phyloP scores from a whole-genome alignment of 2,329 filamentous ascomycete species.

The Domatiomyces catenatus region DNA sequence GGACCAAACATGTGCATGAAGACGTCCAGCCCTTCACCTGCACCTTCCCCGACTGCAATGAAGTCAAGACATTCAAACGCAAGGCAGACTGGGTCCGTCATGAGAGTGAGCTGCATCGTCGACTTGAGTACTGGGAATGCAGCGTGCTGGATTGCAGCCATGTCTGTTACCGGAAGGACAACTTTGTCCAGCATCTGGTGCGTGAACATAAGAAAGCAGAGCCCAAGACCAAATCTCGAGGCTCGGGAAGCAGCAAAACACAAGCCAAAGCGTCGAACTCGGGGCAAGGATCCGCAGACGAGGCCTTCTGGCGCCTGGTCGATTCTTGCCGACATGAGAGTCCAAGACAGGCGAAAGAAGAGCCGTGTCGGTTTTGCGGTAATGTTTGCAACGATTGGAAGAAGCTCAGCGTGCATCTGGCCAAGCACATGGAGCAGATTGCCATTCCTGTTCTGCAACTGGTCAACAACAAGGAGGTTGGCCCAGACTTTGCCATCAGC shows the following conservation, averaged over 20 bases:
- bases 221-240: slow-evolving; percentile 59
- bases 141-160: slow-evolving; percentile 67
- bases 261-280: slow-evolving; percentile 10
- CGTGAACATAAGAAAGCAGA: slow-evolving; percentile 79
- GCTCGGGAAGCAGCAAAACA: slow-evolving; percentile 48
- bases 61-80: slow-evolving; percentile 83
- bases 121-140: slow-evolving; percentile 83
- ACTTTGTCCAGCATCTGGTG: slow-evolving; percentile 83
- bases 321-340: slow-evolving; percentile 64
- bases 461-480: slow-evolving; percentile 28
- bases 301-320: slow-evolving; percentile 61
- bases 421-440: slow-evolving; percentile 88
- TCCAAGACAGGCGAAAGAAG: slow-evolving; percentile 47
- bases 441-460: slow-evolving; percentile 59
- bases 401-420: slow-evolving; percentile 82
- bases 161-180: slow-evolving; percentile 73
- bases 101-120: slow-evolving; percentile 79
- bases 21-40: slow-evolving; percentile 89
- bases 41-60: slow-evolving; percentile 67
- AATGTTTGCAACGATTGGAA: slow-evolving; percentile 74
- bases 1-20: slow-evolving; percentile 92
- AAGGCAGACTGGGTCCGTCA: slow-evolving; percentile 94
- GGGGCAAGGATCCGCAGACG: slow-evolving; percentile 23
- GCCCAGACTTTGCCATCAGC: slow-evolving; percentile 48
- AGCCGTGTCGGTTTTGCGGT: slow-evolving; percentile 77